phyloP scores from a whole-genome alignment of 2,329 filamentous ascomycete genomes.

The Talaromyces sp. region DNA sequence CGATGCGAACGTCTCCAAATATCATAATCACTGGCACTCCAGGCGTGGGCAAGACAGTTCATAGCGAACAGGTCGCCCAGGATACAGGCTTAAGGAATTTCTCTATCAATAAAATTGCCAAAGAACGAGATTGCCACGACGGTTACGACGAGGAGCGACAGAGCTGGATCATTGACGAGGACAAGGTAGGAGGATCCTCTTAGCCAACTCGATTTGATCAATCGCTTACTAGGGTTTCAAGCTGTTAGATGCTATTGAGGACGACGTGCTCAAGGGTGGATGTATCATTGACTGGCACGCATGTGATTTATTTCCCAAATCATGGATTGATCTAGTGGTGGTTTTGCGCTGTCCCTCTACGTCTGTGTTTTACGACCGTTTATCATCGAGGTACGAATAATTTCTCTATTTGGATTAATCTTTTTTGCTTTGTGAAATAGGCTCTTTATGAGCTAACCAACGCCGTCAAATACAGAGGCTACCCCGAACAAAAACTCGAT shows the following conservation, averaged over 20 bases:
- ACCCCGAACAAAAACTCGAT: constrained; percentile 79
- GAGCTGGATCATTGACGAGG: constrained; percentile 92
- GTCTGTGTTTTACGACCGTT: constrained; percentile 73
- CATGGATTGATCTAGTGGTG: constrained; percentile 92
- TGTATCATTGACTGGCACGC: constrained; percentile 97
- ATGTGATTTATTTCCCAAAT: constrained; percentile 87
- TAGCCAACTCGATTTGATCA: not conserved
- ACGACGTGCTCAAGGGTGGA: constrained; percentile 70
- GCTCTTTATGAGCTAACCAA: not conserved
- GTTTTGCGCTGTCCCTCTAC: constrained; percentile 76
- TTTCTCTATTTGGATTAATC: constrained; percentile 10
- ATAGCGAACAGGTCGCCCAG: constrained; percentile 74
- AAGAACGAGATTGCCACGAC: constrained; percentile 80
- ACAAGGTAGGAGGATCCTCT: constrained; percentile 58
- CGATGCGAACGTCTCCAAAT: constrained; percentile 58
- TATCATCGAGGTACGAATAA: constrained; percentile 58
- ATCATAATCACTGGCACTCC: constrained; percentile 94
- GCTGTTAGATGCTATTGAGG: constrained; percentile 84
- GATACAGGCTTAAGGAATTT: constrained; percentile 74
- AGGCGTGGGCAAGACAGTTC: constrained; percentile 91
- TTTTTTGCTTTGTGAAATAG: not conserved
- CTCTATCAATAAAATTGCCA: constrained; percentile 85
- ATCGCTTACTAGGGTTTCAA: constrained; percentile 14
- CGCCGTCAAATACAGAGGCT: constrained; percentile 51
- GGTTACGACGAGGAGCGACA: constrained; percentile 79